Conservation (phyloP, 495 filamentous ascomycete genomes). For the Ramalina peruviana region DNA sequence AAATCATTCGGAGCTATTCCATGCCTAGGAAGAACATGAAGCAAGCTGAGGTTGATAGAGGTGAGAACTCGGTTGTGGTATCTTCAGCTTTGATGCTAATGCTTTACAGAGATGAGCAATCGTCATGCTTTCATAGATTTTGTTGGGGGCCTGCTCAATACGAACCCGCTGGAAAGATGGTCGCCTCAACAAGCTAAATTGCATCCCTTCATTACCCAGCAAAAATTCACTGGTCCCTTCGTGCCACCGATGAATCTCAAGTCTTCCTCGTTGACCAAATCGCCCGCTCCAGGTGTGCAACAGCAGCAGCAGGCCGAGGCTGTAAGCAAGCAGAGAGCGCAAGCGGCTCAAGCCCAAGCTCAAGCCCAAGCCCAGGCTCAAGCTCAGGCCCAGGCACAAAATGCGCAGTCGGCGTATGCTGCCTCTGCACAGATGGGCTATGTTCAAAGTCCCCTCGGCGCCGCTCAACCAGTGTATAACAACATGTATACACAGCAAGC, state of each 20-base stretch:
- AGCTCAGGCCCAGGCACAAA: conserved; percentile 48
- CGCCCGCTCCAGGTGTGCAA: conserved; percentile 89
- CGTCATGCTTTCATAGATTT: conserved; percentile 98
- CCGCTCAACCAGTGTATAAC: conserved; percentile 57
- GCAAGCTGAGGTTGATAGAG: conserved; percentile 86
- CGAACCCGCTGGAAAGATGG: conserved; percentile 95
- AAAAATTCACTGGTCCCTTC: conserved; percentile 91
- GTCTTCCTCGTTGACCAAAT: conserved; percentile 64
- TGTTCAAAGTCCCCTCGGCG: conserved; percentile 37
- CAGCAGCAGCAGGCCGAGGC: conserved; percentile 93
- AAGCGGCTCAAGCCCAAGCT: conserved; percentile 39
- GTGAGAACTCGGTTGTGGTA: conserved; percentile 34
- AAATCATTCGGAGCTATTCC: conserved; percentile 92
- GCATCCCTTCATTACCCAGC: conserved; percentile 97
- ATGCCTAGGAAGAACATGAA: conserved; percentile 99
- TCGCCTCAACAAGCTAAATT: conserved; percentile 94
- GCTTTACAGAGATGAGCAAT: conserved; percentile 79
- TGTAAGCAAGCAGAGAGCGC: conserved; percentile 72
- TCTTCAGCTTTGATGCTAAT: conserved; percentile 16
- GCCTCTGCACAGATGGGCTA: conserved; percentile 37
- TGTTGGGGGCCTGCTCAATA: conserved; percentile 84
- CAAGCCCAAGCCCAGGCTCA: conserved; percentile 50
- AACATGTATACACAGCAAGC: conserved; percentile 66
- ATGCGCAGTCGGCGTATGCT: conserved; percentile 36
- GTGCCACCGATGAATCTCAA: conserved; percentile 97